Percentiles rank a stretch among this genome's conserved stretches.
These are phyloP conservation scores for Calonectria montana DNA, from an alignment of 2,329 filamentous ascomycete species.

Conservation along the genomic window DNA sequence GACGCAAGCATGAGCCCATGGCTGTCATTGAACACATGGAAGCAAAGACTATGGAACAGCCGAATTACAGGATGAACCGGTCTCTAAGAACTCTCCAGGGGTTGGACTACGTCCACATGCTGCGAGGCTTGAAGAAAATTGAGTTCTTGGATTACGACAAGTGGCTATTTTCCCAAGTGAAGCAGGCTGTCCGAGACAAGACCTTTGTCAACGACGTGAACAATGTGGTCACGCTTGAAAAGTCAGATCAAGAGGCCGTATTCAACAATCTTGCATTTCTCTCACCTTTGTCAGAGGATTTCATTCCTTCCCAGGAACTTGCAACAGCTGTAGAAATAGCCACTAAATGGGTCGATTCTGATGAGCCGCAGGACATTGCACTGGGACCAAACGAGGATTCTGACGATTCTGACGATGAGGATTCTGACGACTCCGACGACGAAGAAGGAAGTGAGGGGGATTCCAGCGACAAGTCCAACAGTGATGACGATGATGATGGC, in stretches of 20 bases:
- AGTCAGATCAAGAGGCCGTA: conserved; percentile 20
- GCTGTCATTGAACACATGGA: conserved; percentile 40
- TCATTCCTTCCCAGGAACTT: conserved; percentile 10
- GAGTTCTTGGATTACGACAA: conserved; percentile 54
- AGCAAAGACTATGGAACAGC: conserved; percentile 49
- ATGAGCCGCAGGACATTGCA: too few species aligned
- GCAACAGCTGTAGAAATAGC: neutral
- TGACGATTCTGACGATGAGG: conserved; percentile 1
- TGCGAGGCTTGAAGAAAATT: conserved; percentile 56
- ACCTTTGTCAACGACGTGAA: conserved; percentile 45
- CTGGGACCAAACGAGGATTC: neutral
- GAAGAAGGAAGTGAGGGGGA: neutral
- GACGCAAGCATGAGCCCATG: conserved; percentile 51
- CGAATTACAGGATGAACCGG: conserved; percentile 52
- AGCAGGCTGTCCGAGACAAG: conserved; percentile 41
- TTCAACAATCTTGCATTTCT: conserved; percentile 39
- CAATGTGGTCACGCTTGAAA: conserved; percentile 25
- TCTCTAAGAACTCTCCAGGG: conserved; percentile 57
- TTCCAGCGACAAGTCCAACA: neutral
- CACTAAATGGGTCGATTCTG: neutral
- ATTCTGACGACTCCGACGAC: neutral
- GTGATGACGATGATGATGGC: neutral
- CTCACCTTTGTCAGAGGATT: neutral
- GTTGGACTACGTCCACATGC: conserved; percentile 54
- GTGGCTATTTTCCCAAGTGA: conserved; percentile 21